These are phyloP conservation scores for Vitis hybrid DNA, from an alignment of 177 flowering plant species.

Conservation along the genomic window DNA sequence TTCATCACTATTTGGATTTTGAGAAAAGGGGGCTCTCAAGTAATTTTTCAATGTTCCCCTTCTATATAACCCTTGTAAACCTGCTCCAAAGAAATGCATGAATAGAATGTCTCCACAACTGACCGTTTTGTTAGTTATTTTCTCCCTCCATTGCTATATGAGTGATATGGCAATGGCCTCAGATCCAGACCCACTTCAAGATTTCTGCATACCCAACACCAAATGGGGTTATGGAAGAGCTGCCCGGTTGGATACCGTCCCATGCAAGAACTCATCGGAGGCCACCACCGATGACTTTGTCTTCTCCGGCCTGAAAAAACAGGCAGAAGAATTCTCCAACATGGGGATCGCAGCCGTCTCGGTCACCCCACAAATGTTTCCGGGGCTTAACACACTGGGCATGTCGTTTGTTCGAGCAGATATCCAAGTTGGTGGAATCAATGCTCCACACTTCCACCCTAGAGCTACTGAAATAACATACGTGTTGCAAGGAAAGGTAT, in stretches of 20 bases:
- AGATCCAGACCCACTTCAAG: conserved; percentile 70
- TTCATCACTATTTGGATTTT: too few relatives aligned
- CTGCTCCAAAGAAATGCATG: background rate
- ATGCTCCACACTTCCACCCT: conserved; percentile 71
- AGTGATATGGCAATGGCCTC: conserved; percentile 26
- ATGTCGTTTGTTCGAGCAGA: conserved; percentile 73
- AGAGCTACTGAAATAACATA: conserved; percentile 58
- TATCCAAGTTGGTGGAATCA: conserved; percentile 45
- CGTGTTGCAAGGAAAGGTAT: conserved; percentile 56
- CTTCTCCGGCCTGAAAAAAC: conserved; percentile 42
- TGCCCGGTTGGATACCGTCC: conserved; percentile 13
- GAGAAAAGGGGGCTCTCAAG: too few relatives aligned
- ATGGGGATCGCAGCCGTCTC: conserved; percentile 42
- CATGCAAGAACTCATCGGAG: conserved; percentile 54
- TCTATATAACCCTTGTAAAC: conserved; percentile 13
- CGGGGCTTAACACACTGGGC: conserved; percentile 76
- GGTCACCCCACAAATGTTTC: conserved; percentile 44
- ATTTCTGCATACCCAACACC: conserved; percentile 57
- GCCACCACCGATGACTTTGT: conserved; percentile 59
- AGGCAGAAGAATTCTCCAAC: conserved; percentile 40
- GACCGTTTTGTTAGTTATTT: conserved; percentile 14
- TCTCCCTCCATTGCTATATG: conserved; percentile 10
- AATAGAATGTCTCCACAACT: conserved; percentile 21
- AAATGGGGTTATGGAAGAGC: conserved; percentile 10
- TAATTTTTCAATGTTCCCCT: too few relatives aligned